A percentile compares a stretch with the other conserved stretches of the same genome.
phyloP scores from a whole-genome alignment of 108 stramenopile genomes.

The Cyclotella distinguenda region DNA sequence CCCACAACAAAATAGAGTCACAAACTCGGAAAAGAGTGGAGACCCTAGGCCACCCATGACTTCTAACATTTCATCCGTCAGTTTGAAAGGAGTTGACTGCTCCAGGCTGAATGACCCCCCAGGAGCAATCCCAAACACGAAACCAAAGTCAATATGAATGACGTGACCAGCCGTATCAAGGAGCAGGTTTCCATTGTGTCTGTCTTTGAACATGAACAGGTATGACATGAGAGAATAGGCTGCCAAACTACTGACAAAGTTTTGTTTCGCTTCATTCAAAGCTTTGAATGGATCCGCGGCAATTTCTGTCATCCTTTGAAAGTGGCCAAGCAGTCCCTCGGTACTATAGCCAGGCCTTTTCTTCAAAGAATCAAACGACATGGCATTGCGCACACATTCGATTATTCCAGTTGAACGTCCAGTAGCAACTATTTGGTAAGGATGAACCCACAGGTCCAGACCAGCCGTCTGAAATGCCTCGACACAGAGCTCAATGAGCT shows the following conservation, averaged over 20 bases:
- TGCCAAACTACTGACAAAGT: constrained; percentile 91
- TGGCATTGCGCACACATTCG: constrained; percentile 88
- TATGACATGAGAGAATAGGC: constrained; percentile 97
- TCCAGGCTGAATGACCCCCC: constrained; percentile 95
- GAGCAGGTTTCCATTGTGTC: constrained; percentile 96
- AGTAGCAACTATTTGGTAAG: constrained; percentile 94
- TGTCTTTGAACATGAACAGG: constrained; percentile 96
- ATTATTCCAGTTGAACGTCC: constrained; percentile 90
- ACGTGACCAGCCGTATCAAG: constrained; percentile 96
- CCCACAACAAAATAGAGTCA: constrained; percentile 93
- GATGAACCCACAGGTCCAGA: constrained; percentile 86
- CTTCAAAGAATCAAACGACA: constrained; percentile 95
- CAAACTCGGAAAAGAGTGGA: constrained; percentile 93
- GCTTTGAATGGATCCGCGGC: constrained; percentile 80
- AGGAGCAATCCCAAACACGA: constrained; percentile 94
- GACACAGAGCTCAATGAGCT: constrained; percentile 90
- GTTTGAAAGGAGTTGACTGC: constrained; percentile 94
- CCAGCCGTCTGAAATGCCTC: constrained; percentile 91
- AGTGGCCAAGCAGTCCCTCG: constrained; percentile 75
- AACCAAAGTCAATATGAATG: constrained; percentile 99
- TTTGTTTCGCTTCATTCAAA: constrained; percentile 69
- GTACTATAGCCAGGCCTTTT: constrained; percentile 88
- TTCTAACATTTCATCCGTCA: constrained; percentile 96
- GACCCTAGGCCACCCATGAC: constrained; percentile 91
- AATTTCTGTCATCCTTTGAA: constrained; percentile 79